These are phyloP conservation scores for Tylopilus vinaceipallidus DNA, from an alignment of 768 basidiomycete genomes.

Conservation along the genomic window DNA sequence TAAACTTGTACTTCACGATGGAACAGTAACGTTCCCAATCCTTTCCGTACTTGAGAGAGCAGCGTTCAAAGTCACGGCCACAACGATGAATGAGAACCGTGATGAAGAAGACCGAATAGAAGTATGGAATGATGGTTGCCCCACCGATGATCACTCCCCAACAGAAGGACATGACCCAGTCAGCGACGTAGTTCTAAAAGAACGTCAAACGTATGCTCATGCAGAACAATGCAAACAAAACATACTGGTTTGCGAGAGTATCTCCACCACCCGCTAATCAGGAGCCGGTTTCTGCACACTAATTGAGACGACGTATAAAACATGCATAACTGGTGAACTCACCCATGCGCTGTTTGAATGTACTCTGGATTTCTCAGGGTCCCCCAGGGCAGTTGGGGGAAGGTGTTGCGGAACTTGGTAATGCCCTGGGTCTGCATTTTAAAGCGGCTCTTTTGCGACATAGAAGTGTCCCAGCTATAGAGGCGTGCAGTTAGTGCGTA, in stretches of 20 bases:
- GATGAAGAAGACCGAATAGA: conserved; percentile 96
- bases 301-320: conserved; percentile 6
- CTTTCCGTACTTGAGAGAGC: conserved; percentile 88
- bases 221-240: conserved; percentile 2
- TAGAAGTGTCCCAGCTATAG: conserved; percentile 84
- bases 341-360: conserved; percentile 95
- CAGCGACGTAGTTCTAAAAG: conserved; percentile 85
- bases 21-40: conserved; percentile 92
- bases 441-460: conserved; percentile 97
- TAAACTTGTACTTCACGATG: conserved; percentile 88
- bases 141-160: conserved; percentile 82
- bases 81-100: conserved; percentile 88
- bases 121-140: conserved; percentile 86
- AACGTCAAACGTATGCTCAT: conserved; percentile 1
- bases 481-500: conserved; percentile 1
- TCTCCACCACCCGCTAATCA: conserved; percentile 93
- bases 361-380: conserved; percentile 82
- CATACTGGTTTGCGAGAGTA: conserved; percentile 89
- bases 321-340: conserved; percentile 13
- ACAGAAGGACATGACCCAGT: conserved; percentile 81
- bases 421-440: conserved; percentile 96
- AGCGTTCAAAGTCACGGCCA: conserved; percentile 93
- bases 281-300: conserved; percentile 72
- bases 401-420: conserved; percentile 79
- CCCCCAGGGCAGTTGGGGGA: conserved; percentile 89